These are phyloP conservation scores for Aspergillus proliferans DNA, from an alignment of 2,329 filamentous ascomycete species.

Conservation along the genomic window DNA sequence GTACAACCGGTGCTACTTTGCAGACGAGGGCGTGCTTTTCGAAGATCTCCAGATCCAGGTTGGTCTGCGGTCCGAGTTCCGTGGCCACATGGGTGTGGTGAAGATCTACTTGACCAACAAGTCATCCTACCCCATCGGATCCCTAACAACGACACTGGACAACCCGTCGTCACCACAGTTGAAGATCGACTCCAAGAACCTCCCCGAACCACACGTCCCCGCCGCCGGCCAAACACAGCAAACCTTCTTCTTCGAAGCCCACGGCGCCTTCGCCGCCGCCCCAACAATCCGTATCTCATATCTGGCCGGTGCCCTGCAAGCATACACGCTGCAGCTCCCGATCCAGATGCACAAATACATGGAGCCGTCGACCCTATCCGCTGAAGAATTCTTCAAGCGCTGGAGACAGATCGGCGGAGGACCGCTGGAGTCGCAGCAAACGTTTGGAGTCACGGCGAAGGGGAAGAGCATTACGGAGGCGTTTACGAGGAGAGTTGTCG, in stretches of 20 bases:
- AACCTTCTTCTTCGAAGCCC: constrained; percentile 89
- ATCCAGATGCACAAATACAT: constrained; percentile 92
- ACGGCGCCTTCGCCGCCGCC: constrained; percentile 67
- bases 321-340: constrained; percentile 82
- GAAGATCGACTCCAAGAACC: constrained; percentile 77
- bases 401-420: constrained; percentile 97
- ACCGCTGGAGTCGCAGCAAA: constrained; percentile 78
- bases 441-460: constrained; percentile 64
- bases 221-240: constrained; percentile 78
- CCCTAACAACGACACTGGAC: constrained; percentile 90
- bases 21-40: constrained; percentile 80
- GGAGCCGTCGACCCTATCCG: constrained; percentile 77
- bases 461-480: constrained; percentile 61
- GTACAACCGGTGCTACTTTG: constrained; percentile 74
- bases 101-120: constrained; percentile 97
- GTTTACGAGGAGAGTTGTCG: constrained; percentile 66
- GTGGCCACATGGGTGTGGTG: constrained; percentile 88
- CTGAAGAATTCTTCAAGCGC: constrained; percentile 96
- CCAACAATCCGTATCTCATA: constrained; percentile 94
- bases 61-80: constrained; percentile 86
- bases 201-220: constrained; percentile 75
- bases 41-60: constrained; percentile 93
- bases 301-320: constrained; percentile 86
- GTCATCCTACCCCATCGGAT: constrained; percentile 73
- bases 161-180: constrained; percentile 60